Conservation (phyloP, 1,139 yeast genomes). For the Diutina ranongensis region DNA sequence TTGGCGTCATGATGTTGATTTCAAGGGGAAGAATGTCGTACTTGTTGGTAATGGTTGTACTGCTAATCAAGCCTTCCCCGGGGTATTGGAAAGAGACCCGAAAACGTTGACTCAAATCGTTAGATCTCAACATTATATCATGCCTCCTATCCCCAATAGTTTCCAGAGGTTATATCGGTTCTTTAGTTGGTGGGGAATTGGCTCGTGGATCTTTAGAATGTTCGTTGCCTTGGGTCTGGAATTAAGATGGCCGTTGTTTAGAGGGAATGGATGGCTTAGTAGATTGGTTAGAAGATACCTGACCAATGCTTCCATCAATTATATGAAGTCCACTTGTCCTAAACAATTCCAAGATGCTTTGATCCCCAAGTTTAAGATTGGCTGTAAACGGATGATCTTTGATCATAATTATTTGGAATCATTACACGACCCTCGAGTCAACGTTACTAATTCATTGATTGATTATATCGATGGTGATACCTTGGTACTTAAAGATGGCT, state of each 20-base stretch:
- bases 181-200: conserved; percentile 16
- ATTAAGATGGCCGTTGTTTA: conserved; percentile 24
- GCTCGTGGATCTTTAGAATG: conserved; percentile 19
- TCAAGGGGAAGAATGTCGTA: conserved; percentile 13
- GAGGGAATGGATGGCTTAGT: conserved; percentile 19
- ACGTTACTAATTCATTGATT: conserved; percentile 18
- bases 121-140: conserved; percentile 28
- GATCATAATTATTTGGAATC: conserved; percentile 27
- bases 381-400: conserved; percentile 32
- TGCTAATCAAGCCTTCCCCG: conserved; percentile 16
- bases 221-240: conserved; percentile 23
- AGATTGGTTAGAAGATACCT: conserved; percentile 18
- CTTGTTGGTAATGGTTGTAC: conserved; percentile 18
- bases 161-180: conserved; percentile 15
- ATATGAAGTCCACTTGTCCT: conserved; percentile 24
- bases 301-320: conserved; percentile 13
- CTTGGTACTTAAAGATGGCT: conserved; percentile 22
- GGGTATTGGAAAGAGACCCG: conserved; percentile 20
- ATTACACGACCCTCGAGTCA: conserved; percentile 22
- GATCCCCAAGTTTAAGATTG: conserved; percentile 30
- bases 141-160: conserved; percentile 29
- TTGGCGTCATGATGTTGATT: conserved; percentile 6
- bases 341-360: conserved; percentile 21
- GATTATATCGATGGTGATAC: conserved; percentile 19
- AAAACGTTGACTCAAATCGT: conserved; percentile 23